Conservation (phyloP, 192 early-diverging fungal genomes). For the Entomortierella chlamydospora region DNA sequence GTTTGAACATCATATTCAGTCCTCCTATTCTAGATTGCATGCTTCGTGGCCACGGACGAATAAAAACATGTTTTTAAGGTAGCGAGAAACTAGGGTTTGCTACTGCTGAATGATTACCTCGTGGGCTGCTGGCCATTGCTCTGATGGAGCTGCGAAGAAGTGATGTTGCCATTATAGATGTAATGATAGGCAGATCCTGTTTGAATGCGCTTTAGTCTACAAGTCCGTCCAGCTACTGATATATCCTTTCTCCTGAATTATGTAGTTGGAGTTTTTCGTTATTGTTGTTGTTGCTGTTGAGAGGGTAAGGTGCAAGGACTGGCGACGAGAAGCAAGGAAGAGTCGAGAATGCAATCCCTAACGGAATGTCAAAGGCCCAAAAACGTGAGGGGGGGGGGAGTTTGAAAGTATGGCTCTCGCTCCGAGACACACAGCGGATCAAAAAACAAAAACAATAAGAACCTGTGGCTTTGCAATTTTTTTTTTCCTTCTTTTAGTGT, state of each 20-base stretch:
- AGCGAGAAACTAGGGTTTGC: too few relatives aligned
- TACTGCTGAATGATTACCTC: constrained; percentile 30
- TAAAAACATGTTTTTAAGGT: too few relatives aligned
- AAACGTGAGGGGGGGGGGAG: neutral
- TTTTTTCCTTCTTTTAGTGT: too few relatives aligned
- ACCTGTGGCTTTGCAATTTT: neutral
- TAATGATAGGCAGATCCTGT: neutral
- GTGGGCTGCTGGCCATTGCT: constrained; percentile 29
- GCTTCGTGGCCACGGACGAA: too few relatives aligned
- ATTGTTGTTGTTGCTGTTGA: neutral
- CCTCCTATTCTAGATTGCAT: too few relatives aligned
- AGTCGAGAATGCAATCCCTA: neutral
- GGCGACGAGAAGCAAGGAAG: neutral
- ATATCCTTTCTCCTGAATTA: too few relatives aligned
- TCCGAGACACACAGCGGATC: constrained; percentile 2
- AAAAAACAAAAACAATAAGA: constrained; percentile 10
- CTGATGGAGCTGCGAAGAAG: constrained; percentile 45
- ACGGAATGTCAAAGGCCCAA: neutral
- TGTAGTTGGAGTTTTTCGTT: neutral
- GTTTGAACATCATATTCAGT: too few relatives aligned
- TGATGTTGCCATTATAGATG: constrained; percentile 25
- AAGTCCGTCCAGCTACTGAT: too few relatives aligned
- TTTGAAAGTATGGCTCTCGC: neutral
- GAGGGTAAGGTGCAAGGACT: neutral
- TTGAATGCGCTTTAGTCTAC: too few relatives aligned